These are phyloP conservation scores for Bidens hawaiensis DNA, from an alignment of 140 eudicot genomes.

Conservation along the genomic window DNA sequence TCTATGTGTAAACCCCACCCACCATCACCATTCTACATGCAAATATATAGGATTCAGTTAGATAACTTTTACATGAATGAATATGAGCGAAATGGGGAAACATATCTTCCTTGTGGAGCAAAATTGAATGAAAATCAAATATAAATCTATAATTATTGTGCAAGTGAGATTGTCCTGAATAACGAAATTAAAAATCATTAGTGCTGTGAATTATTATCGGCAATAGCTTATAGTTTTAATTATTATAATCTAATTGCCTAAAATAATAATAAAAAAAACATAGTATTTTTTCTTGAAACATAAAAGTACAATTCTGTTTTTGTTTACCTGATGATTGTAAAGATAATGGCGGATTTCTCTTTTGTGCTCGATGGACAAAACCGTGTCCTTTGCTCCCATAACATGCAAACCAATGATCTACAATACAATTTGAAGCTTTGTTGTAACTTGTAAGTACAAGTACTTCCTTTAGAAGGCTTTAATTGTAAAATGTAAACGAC, in stretches of 20 bases:
- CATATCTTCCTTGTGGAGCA: too few species aligned
- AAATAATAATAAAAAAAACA: too few species aligned
- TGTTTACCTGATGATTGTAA: slow-evolving; percentile 51
- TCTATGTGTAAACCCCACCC: slow-evolving; percentile 94
- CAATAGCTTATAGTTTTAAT: too few species aligned
- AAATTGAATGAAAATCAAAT: too few species aligned
- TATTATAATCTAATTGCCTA: too few species aligned
- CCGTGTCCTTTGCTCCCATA: slow-evolving; percentile 22
- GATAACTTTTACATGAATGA: too few species aligned
- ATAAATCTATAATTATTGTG: too few species aligned
- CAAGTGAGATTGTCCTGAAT: too few species aligned
- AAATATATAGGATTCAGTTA: neutral
- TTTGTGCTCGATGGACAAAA: slow-evolving; percentile 35
- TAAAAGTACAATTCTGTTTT: neutral
- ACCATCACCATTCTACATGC: slow-evolving; percentile 59
- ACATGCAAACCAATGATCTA: slow-evolving; percentile 34
- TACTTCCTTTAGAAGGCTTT: neutral
- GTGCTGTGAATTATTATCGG: too few species aligned
- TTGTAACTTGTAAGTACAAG: neutral
- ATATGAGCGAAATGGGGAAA: too few species aligned
- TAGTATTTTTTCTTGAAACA: neutral
- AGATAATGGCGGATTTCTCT: slow-evolving; percentile 49
- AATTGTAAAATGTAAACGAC: too few species aligned
- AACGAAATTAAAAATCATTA: too few species aligned
- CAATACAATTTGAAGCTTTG: neutral